Percentiles rank a stretch among this genome's conserved stretches.
phyloP scores from a whole-genome alignment of 495 filamentous ascomycete species.

The Neurospora sp. region DNA sequence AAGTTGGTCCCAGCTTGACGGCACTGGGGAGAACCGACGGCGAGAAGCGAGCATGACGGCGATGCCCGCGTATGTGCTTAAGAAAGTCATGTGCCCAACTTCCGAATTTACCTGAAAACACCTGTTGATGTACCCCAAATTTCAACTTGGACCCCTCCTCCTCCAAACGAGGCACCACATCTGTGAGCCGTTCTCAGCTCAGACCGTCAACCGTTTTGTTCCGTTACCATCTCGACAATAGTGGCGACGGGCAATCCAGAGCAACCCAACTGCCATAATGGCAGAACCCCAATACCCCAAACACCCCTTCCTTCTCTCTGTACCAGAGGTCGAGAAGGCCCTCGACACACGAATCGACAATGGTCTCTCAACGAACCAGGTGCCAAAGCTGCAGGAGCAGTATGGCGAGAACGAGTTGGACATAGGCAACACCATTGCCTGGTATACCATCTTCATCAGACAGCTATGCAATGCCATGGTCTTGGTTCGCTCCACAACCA shows the following conservation, averaged over 20 bases:
- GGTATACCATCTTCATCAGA: conserved; percentile 57
- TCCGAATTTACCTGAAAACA: background rate
- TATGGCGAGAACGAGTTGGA: conserved; percentile 55
- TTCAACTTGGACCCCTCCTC: background rate
- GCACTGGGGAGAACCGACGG: background rate
- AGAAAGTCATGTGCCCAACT: background rate
- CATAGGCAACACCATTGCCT: conserved; percentile 47
- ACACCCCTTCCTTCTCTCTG: conserved; percentile 43
- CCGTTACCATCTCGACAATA: background rate
- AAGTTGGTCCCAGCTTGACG: background rate
- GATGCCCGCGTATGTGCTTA: background rate
- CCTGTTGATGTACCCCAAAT: background rate
- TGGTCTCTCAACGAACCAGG: conserved; percentile 43
- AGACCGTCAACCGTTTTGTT: background rate
- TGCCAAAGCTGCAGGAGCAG: conserved; percentile 35
- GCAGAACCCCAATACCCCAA: conserved; percentile 28
- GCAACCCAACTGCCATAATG: conserved; percentile 19
- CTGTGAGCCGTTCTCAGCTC: background rate
- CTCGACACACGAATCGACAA: conserved; percentile 47
- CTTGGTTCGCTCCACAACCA: conserved; percentile 32
- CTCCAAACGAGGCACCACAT: background rate
- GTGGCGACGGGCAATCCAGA: background rate
- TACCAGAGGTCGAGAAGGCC: conserved; percentile 41
- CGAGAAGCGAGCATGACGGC: background rate
- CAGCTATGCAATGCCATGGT: conserved; percentile 62